A percentile compares a stretch with the other conserved stretches of the same genome.
These are phyloP conservation scores for Chaetomiaceae sp. DNA, from an alignment of 2,329 filamentous ascomycete species.

Conservation along the genomic window DNA sequence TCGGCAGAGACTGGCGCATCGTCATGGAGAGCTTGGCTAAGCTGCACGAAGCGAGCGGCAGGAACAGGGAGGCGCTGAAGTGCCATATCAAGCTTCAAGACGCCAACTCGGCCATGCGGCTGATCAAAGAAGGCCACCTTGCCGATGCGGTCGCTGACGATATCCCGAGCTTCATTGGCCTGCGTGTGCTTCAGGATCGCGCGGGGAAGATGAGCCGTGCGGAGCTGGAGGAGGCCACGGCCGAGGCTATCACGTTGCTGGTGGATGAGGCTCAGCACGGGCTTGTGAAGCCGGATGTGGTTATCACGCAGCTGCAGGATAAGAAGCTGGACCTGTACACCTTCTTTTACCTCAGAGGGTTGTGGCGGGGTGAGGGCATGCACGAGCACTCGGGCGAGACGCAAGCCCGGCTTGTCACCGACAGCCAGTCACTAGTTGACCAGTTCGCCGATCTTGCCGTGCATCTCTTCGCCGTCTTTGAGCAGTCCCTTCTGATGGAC, in stretches of 20 bases:
- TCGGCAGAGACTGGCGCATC: conserved; percentile 77
- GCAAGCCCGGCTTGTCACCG: conserved; percentile 50
- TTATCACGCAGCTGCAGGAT: conserved; percentile 69
- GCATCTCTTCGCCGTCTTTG: conserved; percentile 77
- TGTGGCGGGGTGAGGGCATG: conserved; percentile 74
- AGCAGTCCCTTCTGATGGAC: conserved; percentile 73
- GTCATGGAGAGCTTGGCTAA: conserved; percentile 82
- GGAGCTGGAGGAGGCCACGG: conserved; percentile 73
- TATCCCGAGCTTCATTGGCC: conserved; percentile 78
- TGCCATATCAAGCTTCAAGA: conserved; percentile 90
- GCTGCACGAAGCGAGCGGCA: conserved; percentile 74
- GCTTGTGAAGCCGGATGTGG: conserved; percentile 68
- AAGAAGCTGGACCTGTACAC: conserved; percentile 67
- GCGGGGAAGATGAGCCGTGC: conserved; percentile 56
- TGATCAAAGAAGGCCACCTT: conserved; percentile 86
- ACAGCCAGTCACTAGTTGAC: conserved; percentile 67
- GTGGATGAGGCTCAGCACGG: conserved; percentile 89
- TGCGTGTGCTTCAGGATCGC: conserved; percentile 72
- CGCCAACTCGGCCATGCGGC: conserved; percentile 76
- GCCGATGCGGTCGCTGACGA: conserved; percentile 84
- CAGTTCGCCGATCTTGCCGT: conserved; percentile 83
- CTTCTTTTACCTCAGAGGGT: conserved; percentile 82
- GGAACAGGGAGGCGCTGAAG: conserved; percentile 74
- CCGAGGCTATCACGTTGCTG: conserved; percentile 77
- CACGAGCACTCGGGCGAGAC: conserved; percentile 48